phyloP scores from a whole-genome alignment of 345 rosid species.

The Boechera divaricarpa region DNA sequence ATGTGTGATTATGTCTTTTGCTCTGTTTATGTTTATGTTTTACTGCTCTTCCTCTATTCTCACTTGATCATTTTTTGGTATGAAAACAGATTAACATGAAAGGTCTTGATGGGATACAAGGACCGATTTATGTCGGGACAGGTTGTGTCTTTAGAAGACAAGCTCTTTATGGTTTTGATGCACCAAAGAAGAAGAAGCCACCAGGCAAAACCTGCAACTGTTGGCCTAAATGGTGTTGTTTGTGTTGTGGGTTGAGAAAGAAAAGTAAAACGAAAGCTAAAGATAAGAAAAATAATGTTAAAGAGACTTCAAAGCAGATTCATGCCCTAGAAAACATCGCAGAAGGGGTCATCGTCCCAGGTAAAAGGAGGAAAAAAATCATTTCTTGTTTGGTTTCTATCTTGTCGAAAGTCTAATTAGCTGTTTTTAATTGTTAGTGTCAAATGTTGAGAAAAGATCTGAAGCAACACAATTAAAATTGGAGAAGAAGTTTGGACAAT shows the following conservation, averaged over 20 bases:
- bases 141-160: constrained; percentile 97
- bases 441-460: constrained; percentile 55
- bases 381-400: constrained; percentile 9
- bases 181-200: constrained; percentile 84
- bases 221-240: constrained; percentile 93
- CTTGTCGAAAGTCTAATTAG: constrained; percentile 2
- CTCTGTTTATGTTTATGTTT: background rate
- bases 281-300: constrained; percentile 58
- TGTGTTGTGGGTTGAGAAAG: constrained; percentile 76
- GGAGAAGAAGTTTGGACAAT: constrained; percentile 95
- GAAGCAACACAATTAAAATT: constrained; percentile 64
- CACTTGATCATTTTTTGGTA: background rate
- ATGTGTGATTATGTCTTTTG: constrained; percentile 44
- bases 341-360: constrained; percentile 58
- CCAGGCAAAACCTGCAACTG: constrained; percentile 95
- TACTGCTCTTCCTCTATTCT: constrained; percentile 4
- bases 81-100: constrained; percentile 90
- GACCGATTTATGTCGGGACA: constrained; percentile 95
- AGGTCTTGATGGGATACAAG: constrained; percentile 98
- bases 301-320: constrained; percentile 89
- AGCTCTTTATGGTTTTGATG: constrained; percentile 93
- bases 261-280: constrained; percentile 65
- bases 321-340: constrained; percentile 88
- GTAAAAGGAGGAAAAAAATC: constrained; percentile 40
- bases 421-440: constrained; percentile 47